Base-by-base conservation (phyloP, 441 rosid species). In the Francoa sonchifolia region DNA sequence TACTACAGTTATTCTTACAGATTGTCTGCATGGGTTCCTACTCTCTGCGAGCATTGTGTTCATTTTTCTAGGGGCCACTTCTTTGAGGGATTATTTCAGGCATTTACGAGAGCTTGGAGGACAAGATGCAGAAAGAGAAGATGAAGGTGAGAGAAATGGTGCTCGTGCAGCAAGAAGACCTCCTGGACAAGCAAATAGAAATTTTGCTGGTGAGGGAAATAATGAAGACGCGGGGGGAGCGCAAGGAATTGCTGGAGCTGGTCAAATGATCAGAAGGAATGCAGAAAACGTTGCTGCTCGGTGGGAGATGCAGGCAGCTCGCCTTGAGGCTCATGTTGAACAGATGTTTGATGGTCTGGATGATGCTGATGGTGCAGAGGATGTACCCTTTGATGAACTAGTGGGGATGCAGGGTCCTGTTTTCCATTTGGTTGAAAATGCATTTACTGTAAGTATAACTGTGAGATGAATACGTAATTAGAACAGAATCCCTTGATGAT, bases 331-430 rank as follows among this genome's bases (percentile, higher is more conserved):
- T 57, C 98, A 82, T 58, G 95, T 90, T 51, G 99, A 90, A 50
- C 99, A 86, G 65, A 90, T 90, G 78, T 85, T 90, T 68, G 99
- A 90, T 74, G 98, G 93, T 32, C 61, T 90, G 66, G 99, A 90
- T 32, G 99, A 86, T 42, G 96, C 85, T 68, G 99, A 90, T 68
- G 99, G 96, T 55, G 99, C 99, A 6, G 99, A 90, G 72, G 99
- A 90, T 51, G 99, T 90, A 12, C 99, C 99, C 32, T 90, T 90
- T 54, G 96, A 90, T 34, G 99, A 90, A 68, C 88, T 90, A 49
- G 99, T 90, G 43, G 96, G 99, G 58, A 86, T 90, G 99, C 99
- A 90, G 75, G 96, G 99, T 46, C 99, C 99, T 13, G 95, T 90
- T 44, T 82, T 90, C 47, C 99, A 90, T 76, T 82, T 90, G 69